Conservation (phyloP, 371 early-diverging fungal genomes). For the Conidiobolus incongruus region DNA sequence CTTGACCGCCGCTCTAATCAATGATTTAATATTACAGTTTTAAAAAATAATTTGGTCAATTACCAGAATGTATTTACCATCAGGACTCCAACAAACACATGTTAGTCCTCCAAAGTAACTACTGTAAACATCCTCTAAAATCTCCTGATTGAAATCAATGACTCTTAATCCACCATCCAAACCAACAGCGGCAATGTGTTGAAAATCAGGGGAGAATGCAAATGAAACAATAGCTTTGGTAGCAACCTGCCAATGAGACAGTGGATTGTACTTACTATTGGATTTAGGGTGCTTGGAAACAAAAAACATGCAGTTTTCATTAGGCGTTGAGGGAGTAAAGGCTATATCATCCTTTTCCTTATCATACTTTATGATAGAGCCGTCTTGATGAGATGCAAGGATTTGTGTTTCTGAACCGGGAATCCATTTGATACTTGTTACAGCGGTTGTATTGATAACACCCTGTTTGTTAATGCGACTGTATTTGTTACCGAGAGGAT, state of each 20-base stretch:
- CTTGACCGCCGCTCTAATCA: constrained; percentile 74
- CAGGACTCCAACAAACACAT: constrained; percentile 83
- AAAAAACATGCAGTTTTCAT: constrained; percentile 7
- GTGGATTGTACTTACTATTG: constrained; percentile 42
- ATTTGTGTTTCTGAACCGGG: constrained; percentile 71
- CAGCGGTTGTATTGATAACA: constrained; percentile 32
- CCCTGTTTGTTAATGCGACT: constrained; percentile 47
- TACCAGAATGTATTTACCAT: constrained; percentile 75
- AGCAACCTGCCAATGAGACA: constrained; percentile 46
- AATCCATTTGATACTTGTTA: constrained; percentile 69
- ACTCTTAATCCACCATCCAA: constrained; percentile 55
- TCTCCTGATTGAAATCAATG: constrained; percentile 45
- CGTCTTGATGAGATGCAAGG: constrained; percentile 54
- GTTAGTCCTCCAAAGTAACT: constrained; percentile 67
- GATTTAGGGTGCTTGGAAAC: constrained; percentile 7
- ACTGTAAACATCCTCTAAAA: constrained; percentile 36
- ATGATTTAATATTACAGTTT: neutral
- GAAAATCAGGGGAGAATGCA: constrained; percentile 66
- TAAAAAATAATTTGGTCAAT: constrained; percentile 6
- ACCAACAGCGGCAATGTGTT: constrained; percentile 53
- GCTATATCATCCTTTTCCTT: constrained; percentile 65
- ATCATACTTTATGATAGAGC: constrained; percentile 58
- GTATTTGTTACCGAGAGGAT: constrained; percentile 54
- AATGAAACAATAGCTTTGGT: constrained; percentile 30
- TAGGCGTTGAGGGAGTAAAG: constrained; percentile 12